Percentiles rank a stretch among this genome's conserved stretches.
Conservation (phyloP, 2,329 filamentous ascomycete species). For the Taxawa tesnikishii region DNA sequence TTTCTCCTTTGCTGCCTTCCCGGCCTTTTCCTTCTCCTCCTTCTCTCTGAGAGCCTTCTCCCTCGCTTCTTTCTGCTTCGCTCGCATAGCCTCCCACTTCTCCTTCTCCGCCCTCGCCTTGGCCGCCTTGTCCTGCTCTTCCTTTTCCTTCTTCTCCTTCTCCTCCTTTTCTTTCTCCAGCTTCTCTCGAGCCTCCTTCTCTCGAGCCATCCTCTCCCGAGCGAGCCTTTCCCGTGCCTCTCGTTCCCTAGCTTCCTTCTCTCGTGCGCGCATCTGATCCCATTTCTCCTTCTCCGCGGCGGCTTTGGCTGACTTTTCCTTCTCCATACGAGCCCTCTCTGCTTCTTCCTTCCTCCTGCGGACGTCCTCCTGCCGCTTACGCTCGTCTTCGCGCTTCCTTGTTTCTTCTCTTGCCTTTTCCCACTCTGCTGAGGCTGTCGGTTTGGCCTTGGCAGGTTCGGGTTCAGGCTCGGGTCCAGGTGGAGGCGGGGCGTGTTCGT, state of each 20-base stretch:
- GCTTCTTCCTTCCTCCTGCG: conserved; percentile 34
- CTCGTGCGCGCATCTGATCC: conserved; percentile 35
- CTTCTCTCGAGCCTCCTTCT: conserved; percentile 28
- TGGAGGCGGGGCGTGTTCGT: conserved; percentile 9
- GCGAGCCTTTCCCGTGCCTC: conserved; percentile 34
- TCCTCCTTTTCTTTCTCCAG: conserved; percentile 24
- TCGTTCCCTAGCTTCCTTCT: conserved; percentile 35
- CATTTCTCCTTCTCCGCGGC: conserved; percentile 39
- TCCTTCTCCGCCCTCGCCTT: conserved; percentile 18
- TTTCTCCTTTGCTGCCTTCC: too few species aligned
- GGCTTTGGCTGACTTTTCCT: conserved; percentile 30
- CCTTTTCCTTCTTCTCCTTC: conserved; percentile 26
- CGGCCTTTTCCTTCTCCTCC: too few species aligned
- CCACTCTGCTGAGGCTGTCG: conserved; percentile 35
- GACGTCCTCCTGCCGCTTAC: conserved; percentile 46
- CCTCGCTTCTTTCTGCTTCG: too few species aligned
- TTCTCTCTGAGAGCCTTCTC: too few species aligned
- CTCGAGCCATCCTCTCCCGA: conserved; percentile 24
- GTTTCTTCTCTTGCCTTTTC: conserved; percentile 59
- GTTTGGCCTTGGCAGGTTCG: conserved; percentile 12
- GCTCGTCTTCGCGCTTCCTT: conserved; percentile 43
- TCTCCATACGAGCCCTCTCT: too few species aligned
- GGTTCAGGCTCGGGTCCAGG: conserved; percentile 13
- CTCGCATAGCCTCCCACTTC: conserved; percentile 23
- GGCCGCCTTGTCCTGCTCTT: conserved; percentile 24